These are phyloP conservation scores for Phytophthora meadii DNA, from an alignment of 352 stramenopile species.

Conservation along the genomic window DNA sequence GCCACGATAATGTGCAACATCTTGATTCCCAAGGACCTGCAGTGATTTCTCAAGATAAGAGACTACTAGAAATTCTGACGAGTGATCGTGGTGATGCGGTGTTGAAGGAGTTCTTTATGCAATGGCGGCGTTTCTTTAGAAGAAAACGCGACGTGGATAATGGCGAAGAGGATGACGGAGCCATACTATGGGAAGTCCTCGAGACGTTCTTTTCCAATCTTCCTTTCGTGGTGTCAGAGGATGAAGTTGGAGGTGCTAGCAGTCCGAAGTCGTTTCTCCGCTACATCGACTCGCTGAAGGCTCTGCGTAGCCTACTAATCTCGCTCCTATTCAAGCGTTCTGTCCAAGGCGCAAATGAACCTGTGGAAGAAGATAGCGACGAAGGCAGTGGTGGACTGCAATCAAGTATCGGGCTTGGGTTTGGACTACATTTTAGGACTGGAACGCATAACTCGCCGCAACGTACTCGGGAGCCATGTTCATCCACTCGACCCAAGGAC, in stretches of 20 bases:
- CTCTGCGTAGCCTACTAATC: conserved; percentile 58
- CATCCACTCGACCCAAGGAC: conserved; percentile 1
- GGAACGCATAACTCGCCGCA: background rate
- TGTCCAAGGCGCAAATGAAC: conserved; percentile 2
- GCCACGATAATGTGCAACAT: conserved; percentile 12
- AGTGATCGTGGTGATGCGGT: conserved; percentile 73
- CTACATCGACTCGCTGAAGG: conserved; percentile 65
- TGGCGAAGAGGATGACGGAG: conserved; percentile 25
- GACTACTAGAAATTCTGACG: conserved; percentile 63
- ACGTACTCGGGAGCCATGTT: background rate
- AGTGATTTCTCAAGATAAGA: conserved; percentile 31
- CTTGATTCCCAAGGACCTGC: conserved; percentile 2
- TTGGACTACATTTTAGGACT: conserved; percentile 34
- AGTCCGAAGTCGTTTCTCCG: conserved; percentile 55
- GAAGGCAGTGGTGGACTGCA: conserved; percentile 16
- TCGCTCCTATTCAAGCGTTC: conserved; percentile 55
- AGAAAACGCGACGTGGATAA: background rate
- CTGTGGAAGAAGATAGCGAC: conserved; percentile 30
- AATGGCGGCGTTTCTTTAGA: conserved; percentile 46
- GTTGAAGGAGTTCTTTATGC: conserved; percentile 65
- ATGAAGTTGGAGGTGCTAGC: conserved; percentile 37
- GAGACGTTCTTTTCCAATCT: conserved; percentile 73
- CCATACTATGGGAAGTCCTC: conserved; percentile 62
- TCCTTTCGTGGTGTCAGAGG: conserved; percentile 57
- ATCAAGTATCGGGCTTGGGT: conserved; percentile 35